phyloP scores from a whole-genome alignment of 192 early-diverging fungal species.

The Backusella mclennaniae region DNA sequence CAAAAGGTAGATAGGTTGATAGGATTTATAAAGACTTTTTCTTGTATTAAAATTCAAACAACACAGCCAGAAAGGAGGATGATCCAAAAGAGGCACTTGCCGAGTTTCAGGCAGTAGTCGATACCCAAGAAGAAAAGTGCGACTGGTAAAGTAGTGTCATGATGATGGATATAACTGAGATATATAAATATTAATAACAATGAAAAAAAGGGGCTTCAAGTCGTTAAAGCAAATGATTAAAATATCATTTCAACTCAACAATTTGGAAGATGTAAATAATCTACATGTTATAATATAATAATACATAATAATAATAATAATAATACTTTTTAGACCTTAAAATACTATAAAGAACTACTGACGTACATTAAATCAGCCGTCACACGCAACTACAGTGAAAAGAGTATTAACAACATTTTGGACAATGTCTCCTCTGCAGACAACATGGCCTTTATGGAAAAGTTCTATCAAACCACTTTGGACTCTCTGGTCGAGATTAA shows the following conservation, averaged over 20 bases:
- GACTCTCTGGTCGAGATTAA: slow-evolving; percentile 70
- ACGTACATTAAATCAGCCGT: slow-evolving; percentile 76
- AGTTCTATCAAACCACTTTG: slow-evolving; percentile 78
- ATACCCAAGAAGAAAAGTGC: slow-evolving; percentile 76
- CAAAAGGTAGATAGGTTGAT: slow-evolving; percentile 60
- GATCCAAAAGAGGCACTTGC: slow-evolving; percentile 66
- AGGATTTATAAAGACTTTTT: too few relatives aligned
- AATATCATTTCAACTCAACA: slow-evolving; percentile 63
- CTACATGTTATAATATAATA: background rate
- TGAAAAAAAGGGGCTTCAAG: slow-evolving; percentile 79
- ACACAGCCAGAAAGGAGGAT: slow-evolving; percentile 72
- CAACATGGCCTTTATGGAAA: slow-evolving; percentile 81
- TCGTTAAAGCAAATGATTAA: slow-evolving; percentile 88
- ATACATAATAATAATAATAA: background rate
- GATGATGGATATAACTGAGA: background rate
- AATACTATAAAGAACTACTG: slow-evolving; percentile 72
- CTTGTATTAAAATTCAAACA: background rate
- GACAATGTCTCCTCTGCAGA: slow-evolving; percentile 74
- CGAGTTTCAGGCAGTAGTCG: slow-evolving; percentile 78
- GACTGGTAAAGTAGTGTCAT: slow-evolving; percentile 62
- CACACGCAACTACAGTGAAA: slow-evolving; percentile 85
- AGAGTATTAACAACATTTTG: slow-evolving; percentile 88
- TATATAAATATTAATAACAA: background rate
- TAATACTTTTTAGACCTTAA: slow-evolving; percentile 52
- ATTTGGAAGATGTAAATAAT: slow-evolving; percentile 56